These are phyloP conservation scores for Rhynchospora pubera DNA, from an alignment of 176 grass and related monocot genomes.

Conservation along the genomic window DNA sequence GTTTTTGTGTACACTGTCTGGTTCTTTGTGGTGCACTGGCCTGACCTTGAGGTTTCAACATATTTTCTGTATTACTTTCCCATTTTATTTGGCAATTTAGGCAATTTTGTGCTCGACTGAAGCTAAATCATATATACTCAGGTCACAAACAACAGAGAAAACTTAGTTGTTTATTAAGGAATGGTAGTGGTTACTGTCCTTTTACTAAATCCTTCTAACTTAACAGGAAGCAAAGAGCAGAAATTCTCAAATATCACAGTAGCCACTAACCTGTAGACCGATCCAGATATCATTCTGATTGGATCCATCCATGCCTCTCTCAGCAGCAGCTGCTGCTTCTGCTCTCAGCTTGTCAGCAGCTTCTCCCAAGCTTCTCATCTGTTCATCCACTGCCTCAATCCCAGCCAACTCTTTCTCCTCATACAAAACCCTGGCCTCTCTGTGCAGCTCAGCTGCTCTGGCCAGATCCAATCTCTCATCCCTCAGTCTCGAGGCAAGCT, in stretches of 20 bases:
- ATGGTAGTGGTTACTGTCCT: background rate
- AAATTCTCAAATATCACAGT: background rate
- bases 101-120: background rate
- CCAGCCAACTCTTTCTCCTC: conserved; percentile 78
- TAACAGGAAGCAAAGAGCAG: background rate
- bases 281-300: conserved; percentile 99
- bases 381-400: conserved; percentile 75
- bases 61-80: background rate
- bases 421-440: conserved; percentile 78
- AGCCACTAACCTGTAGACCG: conserved; percentile 47
- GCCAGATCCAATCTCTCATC: conserved; percentile 62
- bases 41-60: background rate
- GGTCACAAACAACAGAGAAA: background rate
- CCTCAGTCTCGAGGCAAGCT: conserved; percentile 69
- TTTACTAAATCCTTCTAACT: background rate
- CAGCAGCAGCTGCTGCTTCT: conserved; percentile 63
- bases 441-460: conserved; percentile 75
- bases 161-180: background rate
- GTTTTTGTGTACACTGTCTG: background rate
- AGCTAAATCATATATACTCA: too few relatives aligned
- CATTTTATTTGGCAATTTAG: background rate
- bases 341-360: conserved; percentile 50
- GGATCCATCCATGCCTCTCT: conserved; percentile 56
- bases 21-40: background rate
- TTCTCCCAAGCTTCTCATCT: conserved; percentile 70